Evolutionary conservation across 345 rosid species (phyloP), one percentile per base, ranked within the genome.

Genomic region (Brassica juncea): DNA sequence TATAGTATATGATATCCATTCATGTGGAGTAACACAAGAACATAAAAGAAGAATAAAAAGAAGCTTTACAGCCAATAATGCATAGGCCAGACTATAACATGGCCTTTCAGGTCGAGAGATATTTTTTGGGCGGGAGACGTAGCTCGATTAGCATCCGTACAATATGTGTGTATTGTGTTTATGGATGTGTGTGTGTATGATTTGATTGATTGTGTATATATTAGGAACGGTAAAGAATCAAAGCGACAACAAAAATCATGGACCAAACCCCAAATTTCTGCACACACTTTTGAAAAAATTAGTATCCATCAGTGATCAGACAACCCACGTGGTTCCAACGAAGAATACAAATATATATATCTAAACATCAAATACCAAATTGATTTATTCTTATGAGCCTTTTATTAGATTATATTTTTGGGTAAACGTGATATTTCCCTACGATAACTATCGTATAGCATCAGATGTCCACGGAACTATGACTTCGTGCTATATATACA

Each of bases 311-410:
- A 39, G 68, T 23, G 25, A 23, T 23, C 25, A 59, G 69, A 58
- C 74, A 77, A 21, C 70, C 62, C 80, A 77, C 23, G 70, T 69
- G 75, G 68, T 77, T 21, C 23, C 34, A 32, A 70, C 62, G 37
- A 61, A 44, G 39, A 59, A 30, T 60, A 1, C 4, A 4, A n/a
- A 58, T 8, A 35, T 10, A 66, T 15, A n/a, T 66, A 15, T 35
- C 25, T 23, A 23, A 55, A 75, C 66, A 25, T 4, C 16, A 49
- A 12, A 12, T 54, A 66, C 12, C 55, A 64, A 34, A 30, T 7
- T 19, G 61, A 30, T n/a, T 35, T 27, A 16, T 23, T 59, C 14
- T 23, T 59, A 3, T 59, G 9, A 59, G 31, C n/a, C 31, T 35
- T 42, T 42, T 42, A 42, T 34, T 32, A 16, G 21, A 44, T 34